Evolutionary conservation across 163 green algal species (phyloP).

Genomic region (Scenedesmus sp.): DNA sequence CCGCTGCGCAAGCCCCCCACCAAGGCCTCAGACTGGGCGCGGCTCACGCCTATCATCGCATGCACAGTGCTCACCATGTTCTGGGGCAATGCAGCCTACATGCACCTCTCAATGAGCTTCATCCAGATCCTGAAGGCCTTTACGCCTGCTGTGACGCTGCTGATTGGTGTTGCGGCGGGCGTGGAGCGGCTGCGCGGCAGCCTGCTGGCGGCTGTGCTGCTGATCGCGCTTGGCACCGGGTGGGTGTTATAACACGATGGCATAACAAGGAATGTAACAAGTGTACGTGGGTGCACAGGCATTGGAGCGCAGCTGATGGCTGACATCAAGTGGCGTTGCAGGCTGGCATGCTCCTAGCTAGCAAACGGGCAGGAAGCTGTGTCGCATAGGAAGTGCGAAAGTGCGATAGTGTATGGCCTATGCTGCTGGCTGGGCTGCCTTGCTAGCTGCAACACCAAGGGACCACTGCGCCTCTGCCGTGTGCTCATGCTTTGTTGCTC

Average conservation of each 20-base stretch:
- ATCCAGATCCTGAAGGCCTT: conserved; percentile 86
- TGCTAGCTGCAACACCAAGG: too few relatives aligned
- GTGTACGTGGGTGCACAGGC: neutral
- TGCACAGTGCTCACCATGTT: conserved; percentile 62
- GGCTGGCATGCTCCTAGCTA: too few relatives aligned
- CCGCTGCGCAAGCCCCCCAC: conserved; percentile 47
- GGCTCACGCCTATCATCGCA: conserved; percentile 55
- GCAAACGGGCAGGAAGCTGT: too few relatives aligned
- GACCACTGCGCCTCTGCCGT: neutral
- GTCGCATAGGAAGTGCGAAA: too few relatives aligned
- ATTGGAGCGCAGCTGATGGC: too few relatives aligned
- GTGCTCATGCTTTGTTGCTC: neutral
- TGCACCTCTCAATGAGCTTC: conserved; percentile 90
- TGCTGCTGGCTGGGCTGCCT: too few relatives aligned
- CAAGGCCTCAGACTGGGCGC: neutral
- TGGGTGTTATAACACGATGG: conserved; percentile 4
- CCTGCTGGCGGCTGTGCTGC: conserved; percentile 67
- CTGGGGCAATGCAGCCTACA: conserved; percentile 80
- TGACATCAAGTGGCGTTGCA: too few relatives aligned
- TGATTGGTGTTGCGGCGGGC: conserved; percentile 67
- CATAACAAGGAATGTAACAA: neutral
- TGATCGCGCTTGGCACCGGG: conserved; percentile 84
- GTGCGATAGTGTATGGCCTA: too few relatives aligned
- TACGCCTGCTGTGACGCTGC: conserved; percentile 72
- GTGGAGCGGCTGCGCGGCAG: conserved; percentile 68